Evolutionary conservation across 768 basidiomycete species (phyloP), one percentile per base, ranked within the genome.

Genomic region (Russula sp.): DNA sequence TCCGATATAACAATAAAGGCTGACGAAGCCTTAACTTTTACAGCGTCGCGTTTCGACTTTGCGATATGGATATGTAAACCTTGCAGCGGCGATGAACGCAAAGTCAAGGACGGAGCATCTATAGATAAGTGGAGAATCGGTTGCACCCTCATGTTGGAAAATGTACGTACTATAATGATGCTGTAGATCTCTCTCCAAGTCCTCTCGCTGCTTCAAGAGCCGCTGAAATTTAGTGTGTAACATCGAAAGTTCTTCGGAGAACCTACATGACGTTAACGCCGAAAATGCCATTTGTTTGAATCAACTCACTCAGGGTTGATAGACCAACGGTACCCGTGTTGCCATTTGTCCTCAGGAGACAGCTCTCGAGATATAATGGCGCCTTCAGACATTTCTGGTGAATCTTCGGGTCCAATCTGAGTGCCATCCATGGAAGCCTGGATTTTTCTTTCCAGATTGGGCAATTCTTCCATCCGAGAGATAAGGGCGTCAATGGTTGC

Each of bases 61-160:
- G 79, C 77, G 32, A 93, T 74, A 66, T 92, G 91, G 47, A 92
- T 80, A 71, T 89, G 87, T 78, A 86, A 82, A 6, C 91, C 91
- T 49, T 85, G 83, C 10, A 79, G 79, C 18, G 84, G 80, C 0
- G 82, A 86, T 31, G 84, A 82, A 44, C 89, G 84, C 50, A 94
- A 77, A 13, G 88, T 85, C 64, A 93, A 70, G 13, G 91, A 91
- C 27, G 87, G 84, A 1, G 85, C 82, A 73, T 77, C 91, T 93
- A 55, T 52, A 14, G 44, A 20, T 58, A 14, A 34, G 0, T 35
- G 51, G 62, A 31, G 22, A 56, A 34, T 61, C 39, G 63, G 57
- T 35, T 47, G 40, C 34, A 45, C 20, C 35, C 37, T 50, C 35
- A 18, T 20, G 10, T 47, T 57, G 9, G 11, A 48, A 37, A 40